A percentile compares a stretch with the other conserved stretches of the same genome.
phyloP scores from a whole-genome alignment of 1,139 yeast genomes.

The Fermentozyma sake region DNA sequence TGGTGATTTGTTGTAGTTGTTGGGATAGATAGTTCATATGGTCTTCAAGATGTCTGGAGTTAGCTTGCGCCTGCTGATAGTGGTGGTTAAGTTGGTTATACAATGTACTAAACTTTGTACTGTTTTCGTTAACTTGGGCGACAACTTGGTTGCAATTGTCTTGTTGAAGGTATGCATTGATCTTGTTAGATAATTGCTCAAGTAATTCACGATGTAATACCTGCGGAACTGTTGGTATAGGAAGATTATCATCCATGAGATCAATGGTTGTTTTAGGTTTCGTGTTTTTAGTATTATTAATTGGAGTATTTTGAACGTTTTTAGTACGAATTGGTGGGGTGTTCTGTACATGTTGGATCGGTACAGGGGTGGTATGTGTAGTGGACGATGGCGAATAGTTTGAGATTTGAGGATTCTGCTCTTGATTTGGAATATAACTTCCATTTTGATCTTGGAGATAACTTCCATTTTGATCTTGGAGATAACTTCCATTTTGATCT shows the following conservation, averaged over 20 bases:
- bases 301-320: not conserved
- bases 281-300: not conserved
- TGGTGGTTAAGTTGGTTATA: slow-evolving; percentile 33
- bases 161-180: slow-evolving; percentile 17
- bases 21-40: slow-evolving; percentile 32
- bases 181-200: slow-evolving; percentile 17
- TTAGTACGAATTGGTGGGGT: not conserved
- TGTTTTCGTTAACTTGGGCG: slow-evolving; percentile 10
- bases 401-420: slow-evolving; percentile 2
- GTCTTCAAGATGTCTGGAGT: slow-evolving; percentile 26
- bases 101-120: slow-evolving; percentile 25
- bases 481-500: too few species aligned
- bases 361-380: not conserved
- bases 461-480: too few species aligned
- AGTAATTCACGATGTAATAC: slow-evolving; percentile 5
- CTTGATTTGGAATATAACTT: too few species aligned
- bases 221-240: slow-evolving; percentile 2
- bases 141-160: slow-evolving; percentile 7
- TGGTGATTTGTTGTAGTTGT: slow-evolving; percentile 25
- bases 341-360: too few species aligned
- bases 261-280: slow-evolving; percentile 6
- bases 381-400: slow-evolving; percentile 2
- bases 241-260: slow-evolving; percentile 18
- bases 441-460: too few species aligned
- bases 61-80: slow-evolving; percentile 35